phyloP scores from a whole-genome alignment of 1,284 basidiomycete genomes.

The Tausonia pullulans region DNA sequence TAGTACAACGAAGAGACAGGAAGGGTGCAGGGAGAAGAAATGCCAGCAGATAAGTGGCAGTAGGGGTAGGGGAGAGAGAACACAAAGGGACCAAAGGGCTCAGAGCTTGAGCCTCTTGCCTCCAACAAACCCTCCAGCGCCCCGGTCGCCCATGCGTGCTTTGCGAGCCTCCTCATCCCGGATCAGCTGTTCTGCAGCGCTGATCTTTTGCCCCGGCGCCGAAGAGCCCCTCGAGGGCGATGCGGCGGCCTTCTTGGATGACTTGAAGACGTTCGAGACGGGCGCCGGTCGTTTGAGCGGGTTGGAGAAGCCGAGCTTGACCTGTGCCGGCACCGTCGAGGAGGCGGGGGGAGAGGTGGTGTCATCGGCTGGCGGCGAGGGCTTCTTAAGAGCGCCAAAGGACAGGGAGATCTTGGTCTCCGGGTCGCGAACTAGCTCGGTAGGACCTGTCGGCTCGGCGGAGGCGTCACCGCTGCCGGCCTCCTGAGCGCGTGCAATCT shows the following conservation, averaged over 20 bases:
- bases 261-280: conserved; percentile 55
- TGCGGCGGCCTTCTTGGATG: conserved; percentile 36
- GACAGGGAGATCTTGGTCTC: conserved; percentile 41
- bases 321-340: conserved; percentile 15
- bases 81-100: neutral
- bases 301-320: conserved; percentile 22
- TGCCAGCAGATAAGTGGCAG: neutral
- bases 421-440: conserved; percentile 45
- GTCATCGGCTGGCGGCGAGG: conserved; percentile 24
- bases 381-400: conserved; percentile 30
- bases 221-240: conserved; percentile 23
- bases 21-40: neutral
- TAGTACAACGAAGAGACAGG: neutral
- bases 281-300: conserved; percentile 38
- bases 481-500: conserved; percentile 70
- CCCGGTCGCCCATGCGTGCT: conserved; percentile 47
- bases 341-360: conserved; percentile 16
- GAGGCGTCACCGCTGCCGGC: conserved; percentile 16
- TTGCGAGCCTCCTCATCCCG: conserved; percentile 78
- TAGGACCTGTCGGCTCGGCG: neutral
- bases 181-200: conserved; percentile 73
- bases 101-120: conserved; percentile 11
- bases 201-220: conserved; percentile 46
- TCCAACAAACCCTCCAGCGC: neutral
- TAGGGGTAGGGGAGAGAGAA: neutral